Conservation (phyloP, 2,329 filamentous ascomycete species). For the Penicillium crustosum region DNA sequence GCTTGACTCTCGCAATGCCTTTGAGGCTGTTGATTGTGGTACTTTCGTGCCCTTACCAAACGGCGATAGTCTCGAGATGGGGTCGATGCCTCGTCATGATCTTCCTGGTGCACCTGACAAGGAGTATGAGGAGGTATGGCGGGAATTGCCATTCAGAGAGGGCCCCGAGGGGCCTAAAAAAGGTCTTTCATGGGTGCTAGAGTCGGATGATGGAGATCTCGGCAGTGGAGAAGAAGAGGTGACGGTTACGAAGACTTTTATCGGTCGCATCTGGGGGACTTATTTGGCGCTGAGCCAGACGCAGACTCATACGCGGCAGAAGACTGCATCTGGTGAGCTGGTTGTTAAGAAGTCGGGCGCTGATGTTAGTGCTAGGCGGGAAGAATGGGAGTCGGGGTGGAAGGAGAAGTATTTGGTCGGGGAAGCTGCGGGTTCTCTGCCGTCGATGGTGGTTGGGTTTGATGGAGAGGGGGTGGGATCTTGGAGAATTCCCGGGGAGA, state of each 20-base stretch:
- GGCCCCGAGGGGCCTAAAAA: constrained; percentile 29
- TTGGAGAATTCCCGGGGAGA: constrained; percentile 22
- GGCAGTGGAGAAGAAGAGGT: constrained; percentile 16
- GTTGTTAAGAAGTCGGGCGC: constrained; percentile 22
- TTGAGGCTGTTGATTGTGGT: constrained; percentile 38
- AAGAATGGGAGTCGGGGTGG: constrained; percentile 29
- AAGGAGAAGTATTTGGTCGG: constrained; percentile 22
- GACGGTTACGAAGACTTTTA: constrained; percentile 29
- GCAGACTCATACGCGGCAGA: constrained; percentile 18
- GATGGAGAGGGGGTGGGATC: constrained; percentile 11
- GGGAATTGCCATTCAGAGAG: constrained; percentile 42
- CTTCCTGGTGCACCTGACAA: constrained; percentile 32
- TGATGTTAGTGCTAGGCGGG: constrained; percentile 31
- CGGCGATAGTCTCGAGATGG: constrained; percentile 43
- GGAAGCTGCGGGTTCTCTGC: constrained; percentile 12
- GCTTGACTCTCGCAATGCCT: constrained; percentile 40
- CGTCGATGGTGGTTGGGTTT: constrained; percentile 22
- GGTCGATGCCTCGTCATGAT: constrained; percentile 41
- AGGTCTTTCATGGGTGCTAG: constrained; percentile 34
- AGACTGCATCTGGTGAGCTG: constrained; percentile 11
- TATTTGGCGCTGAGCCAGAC: constrained; percentile 32
- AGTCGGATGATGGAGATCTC: constrained; percentile 21
- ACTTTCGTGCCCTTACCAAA: constrained; percentile 41
- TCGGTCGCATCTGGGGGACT: constrained; percentile 33
- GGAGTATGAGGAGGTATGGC: constrained; percentile 68